A percentile compares a stretch with the other conserved stretches of the same genome.
Evolutionary conservation across 805 yeast species (phyloP).

Genomic region (Hanseniaspora opuntiae): DNA sequence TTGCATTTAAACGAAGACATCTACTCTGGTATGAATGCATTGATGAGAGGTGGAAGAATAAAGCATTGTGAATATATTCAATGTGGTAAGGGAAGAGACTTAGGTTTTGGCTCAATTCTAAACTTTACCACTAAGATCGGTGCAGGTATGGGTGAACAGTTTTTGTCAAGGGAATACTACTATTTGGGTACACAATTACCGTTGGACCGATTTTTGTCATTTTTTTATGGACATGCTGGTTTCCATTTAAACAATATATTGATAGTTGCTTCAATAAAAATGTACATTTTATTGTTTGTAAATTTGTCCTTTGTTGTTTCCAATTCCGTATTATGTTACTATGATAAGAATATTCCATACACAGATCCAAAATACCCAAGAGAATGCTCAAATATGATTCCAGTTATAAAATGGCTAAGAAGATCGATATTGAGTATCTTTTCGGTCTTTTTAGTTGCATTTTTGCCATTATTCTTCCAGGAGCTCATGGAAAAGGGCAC

Average conservation of each 20-base stretch:
- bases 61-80: conserved; percentile 79
- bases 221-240: conserved; percentile 78
- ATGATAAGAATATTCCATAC: conserved; percentile 50
- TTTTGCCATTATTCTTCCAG: conserved; percentile 64
- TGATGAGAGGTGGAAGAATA: conserved; percentile 74
- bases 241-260: conserved; percentile 71
- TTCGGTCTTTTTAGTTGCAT: conserved; percentile 69
- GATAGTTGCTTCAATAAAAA: conserved; percentile 60
- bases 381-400: conserved; percentile 62
- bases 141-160: conserved; percentile 88
- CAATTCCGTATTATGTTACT: conserved; percentile 55
- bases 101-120: conserved; percentile 74
- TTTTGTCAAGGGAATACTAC: conserved; percentile 71
- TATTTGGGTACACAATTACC: conserved; percentile 71
- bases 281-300: conserved; percentile 55
- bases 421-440: conserved; percentile 69
- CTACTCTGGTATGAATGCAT: conserved; percentile 75
- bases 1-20: conserved; percentile 77
- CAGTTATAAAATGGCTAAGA: conserved; percentile 69
- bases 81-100: conserved; percentile 84
- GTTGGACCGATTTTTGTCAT: conserved; percentile 64
- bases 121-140: conserved; percentile 81
- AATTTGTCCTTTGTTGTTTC: conserved; percentile 59
- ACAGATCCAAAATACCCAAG: conserved; percentile 53
- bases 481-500: conserved; percentile 72